phyloP scores from a whole-genome alignment of 2,329 filamentous ascomycete genomes.

The Curvularia spicifera region DNA sequence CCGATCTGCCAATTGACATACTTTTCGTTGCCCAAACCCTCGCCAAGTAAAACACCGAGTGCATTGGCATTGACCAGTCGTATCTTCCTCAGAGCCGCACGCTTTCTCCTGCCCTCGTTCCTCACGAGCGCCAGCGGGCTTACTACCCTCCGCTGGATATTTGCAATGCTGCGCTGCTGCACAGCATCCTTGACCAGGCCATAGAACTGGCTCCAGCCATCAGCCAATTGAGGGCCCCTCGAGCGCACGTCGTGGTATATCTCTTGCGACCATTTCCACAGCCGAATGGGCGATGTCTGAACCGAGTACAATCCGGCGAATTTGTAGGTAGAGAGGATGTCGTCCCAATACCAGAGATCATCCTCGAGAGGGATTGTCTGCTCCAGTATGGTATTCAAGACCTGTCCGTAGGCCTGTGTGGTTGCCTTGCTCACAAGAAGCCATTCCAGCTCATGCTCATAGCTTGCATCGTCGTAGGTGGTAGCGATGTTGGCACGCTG shows the following conservation, averaged over 20 bases:
- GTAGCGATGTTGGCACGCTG: slow-evolving; percentile 64
- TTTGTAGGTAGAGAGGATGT: slow-evolving; percentile 77
- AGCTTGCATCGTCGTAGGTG: slow-evolving; percentile 48
- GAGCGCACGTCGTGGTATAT: slow-evolving; percentile 69
- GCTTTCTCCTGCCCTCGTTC: slow-evolving; percentile 76
- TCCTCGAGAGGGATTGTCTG: slow-evolving; percentile 84
- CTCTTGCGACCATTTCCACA: slow-evolving; percentile 75
- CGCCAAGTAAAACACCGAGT: slow-evolving; percentile 84
- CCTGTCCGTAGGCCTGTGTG: slow-evolving; percentile 83
- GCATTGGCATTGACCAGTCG: slow-evolving; percentile 84
- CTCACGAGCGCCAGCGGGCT: slow-evolving; percentile 79
- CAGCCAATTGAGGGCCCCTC: slow-evolving; percentile 49
- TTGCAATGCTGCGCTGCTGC: slow-evolving; percentile 71
- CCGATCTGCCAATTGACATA: slow-evolving; percentile 6
- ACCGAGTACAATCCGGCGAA: slow-evolving; percentile 83
- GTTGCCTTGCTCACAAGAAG: slow-evolving; percentile 88
- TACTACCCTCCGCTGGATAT: slow-evolving; percentile 74
- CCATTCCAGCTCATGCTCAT: slow-evolving; percentile 87
- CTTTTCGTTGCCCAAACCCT: slow-evolving; percentile 70
- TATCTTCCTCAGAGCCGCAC: slow-evolving; percentile 72
- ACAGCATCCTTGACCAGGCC: slow-evolving; percentile 78
- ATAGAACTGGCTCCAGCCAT: slow-evolving; percentile 72
- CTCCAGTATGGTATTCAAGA: slow-evolving; percentile 78
- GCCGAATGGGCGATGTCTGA: slow-evolving; percentile 79
- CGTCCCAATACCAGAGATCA: slow-evolving; percentile 96